Evolutionary conservation across 2,329 filamentous ascomycete genomes (phyloP), one percentile per base, ranked within the genome.

Genomic region (Colletotrichum paranaense): DNA sequence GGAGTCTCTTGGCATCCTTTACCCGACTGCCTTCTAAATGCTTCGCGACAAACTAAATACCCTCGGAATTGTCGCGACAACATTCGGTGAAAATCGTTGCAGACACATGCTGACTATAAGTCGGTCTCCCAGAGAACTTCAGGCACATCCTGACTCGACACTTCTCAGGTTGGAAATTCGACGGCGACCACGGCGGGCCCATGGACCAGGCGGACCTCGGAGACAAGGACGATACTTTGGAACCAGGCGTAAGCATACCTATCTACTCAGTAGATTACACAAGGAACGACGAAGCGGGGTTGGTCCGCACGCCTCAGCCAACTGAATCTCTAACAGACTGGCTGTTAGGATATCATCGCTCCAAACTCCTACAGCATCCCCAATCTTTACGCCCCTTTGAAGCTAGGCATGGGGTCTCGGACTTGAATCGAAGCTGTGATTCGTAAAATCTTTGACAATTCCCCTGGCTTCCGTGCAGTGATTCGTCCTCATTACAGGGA

Each of bases 301-400:
- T 49, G 42, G n/a, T 49, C 55, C 38, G 26, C 35, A 19, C 9
- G 53, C 58, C 32, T 64, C 38, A 7, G 57, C 24, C 56, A 62
- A 67, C 46, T 62, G 67, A 67, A 72, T 35, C 62, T 67, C 67
- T 49, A 11, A 62, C 60, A 57, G 62, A 71, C 53, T 49, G 52
- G 42, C 35, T 38, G 49, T 30, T 62, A 26, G 53, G 58, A 30
- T 63, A 46, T 58, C 38, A 35, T 56, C 62, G 42, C 46, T 65
- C 53, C 46, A 55, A 53, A 32, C 26, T 60, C 53, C 55, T 49
- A 46, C 59, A 53, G 32, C 64, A 32, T 56, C 59, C 60, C 56
- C 62, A 64, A 65, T 62, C 26, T 56, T 56, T 30, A 35, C 22
- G 22, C 19, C 56, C 56, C 56, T 52, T 62, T 22, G 35, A n/a